Percentiles rank a stretch among this genome's conserved stretches.
Evolutionary conservation across 768 basidiomycete species (phyloP).

Genomic region (Peribolospora baueri): DNA sequence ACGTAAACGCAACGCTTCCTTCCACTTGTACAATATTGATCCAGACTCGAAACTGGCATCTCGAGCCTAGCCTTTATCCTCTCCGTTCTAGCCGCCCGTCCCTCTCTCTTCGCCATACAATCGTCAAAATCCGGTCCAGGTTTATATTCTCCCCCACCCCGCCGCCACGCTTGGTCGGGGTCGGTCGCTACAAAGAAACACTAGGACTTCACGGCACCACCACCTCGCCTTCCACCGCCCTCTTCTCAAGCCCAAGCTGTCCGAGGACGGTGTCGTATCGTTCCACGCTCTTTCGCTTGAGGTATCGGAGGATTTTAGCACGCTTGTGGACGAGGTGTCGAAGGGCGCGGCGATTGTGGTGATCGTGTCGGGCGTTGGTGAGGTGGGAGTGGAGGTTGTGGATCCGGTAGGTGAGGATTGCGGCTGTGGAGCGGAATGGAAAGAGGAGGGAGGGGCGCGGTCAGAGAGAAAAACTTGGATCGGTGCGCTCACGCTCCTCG

Average conservation of each 20-base stretch:
- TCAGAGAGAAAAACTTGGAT: neutral
- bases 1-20: too few relatives aligned
- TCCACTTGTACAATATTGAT: too few relatives aligned
- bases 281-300: slow-evolving; percentile 36
- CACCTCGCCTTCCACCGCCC: slow-evolving; percentile 72
- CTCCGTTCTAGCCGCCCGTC: too few relatives aligned
- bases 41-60: too few relatives aligned
- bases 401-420: slow-evolving; percentile 62
- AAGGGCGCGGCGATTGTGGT: slow-evolving; percentile 46
- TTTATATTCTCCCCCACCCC: too few relatives aligned
- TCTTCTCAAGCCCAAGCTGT: slow-evolving; percentile 49
- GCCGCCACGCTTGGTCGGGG: too few relatives aligned
- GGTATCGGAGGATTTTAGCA: slow-evolving; percentile 56
- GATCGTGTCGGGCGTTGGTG: slow-evolving; percentile 36
- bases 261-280: slow-evolving; percentile 51
- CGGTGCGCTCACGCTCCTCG: neutral
- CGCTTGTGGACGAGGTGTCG: slow-evolving; percentile 56
- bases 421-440: slow-evolving; percentile 32
- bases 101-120: too few relatives aligned
- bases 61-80: too few relatives aligned
- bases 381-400: slow-evolving; percentile 60
- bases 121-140: too few relatives aligned
- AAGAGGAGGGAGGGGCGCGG: neutral
- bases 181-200: too few relatives aligned
- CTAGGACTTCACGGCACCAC: slow-evolving; percentile 23